Conservation (phyloP, 306 rosid genomes). For the Prunus campanulata region DNA sequence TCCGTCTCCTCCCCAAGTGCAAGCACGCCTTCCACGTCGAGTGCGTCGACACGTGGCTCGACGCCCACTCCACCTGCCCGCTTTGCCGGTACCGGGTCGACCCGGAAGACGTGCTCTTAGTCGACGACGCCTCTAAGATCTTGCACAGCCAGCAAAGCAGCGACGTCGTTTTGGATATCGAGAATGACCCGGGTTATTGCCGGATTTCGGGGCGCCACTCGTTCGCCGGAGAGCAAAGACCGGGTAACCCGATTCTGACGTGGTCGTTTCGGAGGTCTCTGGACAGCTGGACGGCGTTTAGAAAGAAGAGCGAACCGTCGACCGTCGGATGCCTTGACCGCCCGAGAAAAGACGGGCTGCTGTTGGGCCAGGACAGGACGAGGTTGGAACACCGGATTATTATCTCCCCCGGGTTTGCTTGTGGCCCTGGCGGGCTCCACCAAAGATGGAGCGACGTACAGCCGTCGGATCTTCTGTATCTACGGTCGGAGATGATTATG, state of each 20-base stretch:
- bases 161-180: constrained; percentile 26
- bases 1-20: constrained; percentile 80
- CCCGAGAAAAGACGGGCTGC: constrained; percentile 62
- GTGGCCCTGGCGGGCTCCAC: constrained; percentile 8
- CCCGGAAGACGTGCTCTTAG: constrained; percentile 73
- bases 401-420: constrained; percentile 39
- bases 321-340: constrained; percentile 48
- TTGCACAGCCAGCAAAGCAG: neutral
- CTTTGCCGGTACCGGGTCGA: constrained; percentile 82
- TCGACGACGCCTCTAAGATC: constrained; percentile 29
- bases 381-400: constrained; percentile 74
- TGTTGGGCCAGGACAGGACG: constrained; percentile 31
- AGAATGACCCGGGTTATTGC: constrained; percentile 20
- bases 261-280: constrained; percentile 60
- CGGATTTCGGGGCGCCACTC: constrained; percentile 67
- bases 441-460: constrained; percentile 87
- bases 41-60: constrained; percentile 97
- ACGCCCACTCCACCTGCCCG: constrained; percentile 96
- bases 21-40: constrained; percentile 94
- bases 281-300: constrained; percentile 43
- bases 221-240: constrained; percentile 53
- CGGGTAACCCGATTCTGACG: neutral
- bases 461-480: constrained; percentile 63
- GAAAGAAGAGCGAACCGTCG: constrained; percentile 19
- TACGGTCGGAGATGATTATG: constrained; percentile 72